Percentiles rank a stretch among this genome's conserved stretches.
These are phyloP conservation scores for Verticillium longisporum DNA, from an alignment of 2,329 filamentous ascomycete genomes.

Conservation along the genomic window DNA sequence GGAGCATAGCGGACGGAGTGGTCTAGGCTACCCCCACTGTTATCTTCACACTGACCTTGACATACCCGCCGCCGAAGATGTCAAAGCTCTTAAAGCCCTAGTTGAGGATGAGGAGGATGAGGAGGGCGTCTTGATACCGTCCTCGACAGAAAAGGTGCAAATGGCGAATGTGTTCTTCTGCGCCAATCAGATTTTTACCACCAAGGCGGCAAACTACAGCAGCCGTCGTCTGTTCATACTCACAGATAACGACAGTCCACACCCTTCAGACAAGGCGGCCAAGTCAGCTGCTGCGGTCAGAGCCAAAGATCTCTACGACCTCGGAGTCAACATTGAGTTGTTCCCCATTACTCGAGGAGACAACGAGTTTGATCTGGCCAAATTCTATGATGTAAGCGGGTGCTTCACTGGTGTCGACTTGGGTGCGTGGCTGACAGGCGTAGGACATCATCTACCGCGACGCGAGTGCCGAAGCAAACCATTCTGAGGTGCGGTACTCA, in stretches of 20 bases:
- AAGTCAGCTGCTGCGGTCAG: constrained; percentile 74
- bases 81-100: constrained; percentile 69
- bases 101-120: constrained; percentile 73
- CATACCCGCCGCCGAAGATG: constrained; percentile 78
- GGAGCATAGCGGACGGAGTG: constrained; percentile 53
- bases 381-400: constrained; percentile 77
- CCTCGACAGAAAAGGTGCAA: constrained; percentile 55
- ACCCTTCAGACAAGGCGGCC: constrained; percentile 62
- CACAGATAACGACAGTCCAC: constrained; percentile 87
- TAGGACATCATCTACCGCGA: constrained; percentile 88
- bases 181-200: constrained; percentile 94
- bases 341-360: constrained; percentile 76
- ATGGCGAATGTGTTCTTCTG: constrained; percentile 93
- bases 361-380: constrained; percentile 69
- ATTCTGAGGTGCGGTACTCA: constrained; percentile 49
- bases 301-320: constrained; percentile 90
- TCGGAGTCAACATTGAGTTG: constrained; percentile 85
- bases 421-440: neutral
- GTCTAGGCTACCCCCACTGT: constrained; percentile 76
- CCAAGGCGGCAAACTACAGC: constrained; percentile 87
- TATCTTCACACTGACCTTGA: constrained; percentile 87
- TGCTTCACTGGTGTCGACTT: neutral
- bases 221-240: constrained; percentile 92
- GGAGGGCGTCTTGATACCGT: constrained; percentile 61
- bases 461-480: constrained; percentile 59